Evolutionary conservation across 2,329 filamentous ascomycete genomes (phyloP).

Genomic region (Penicillium vulpinum): DNA sequence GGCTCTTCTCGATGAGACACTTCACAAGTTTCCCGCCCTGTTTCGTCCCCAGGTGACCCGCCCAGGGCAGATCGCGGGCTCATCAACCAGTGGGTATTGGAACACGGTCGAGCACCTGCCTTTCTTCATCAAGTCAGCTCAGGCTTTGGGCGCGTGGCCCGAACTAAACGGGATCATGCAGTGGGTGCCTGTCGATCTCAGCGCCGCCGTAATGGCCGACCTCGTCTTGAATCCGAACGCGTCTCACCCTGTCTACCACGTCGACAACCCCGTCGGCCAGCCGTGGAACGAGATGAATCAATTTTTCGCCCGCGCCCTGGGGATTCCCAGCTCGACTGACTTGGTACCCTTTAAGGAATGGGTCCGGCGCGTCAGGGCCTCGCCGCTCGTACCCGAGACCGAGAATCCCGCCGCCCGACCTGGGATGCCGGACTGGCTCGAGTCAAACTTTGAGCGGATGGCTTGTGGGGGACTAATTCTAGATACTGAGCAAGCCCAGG

Average conservation of each 20-base stretch:
- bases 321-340: background rate
- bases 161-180: conserved; percentile 9
- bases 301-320: conserved; percentile 5
- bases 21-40: conserved; percentile 2
- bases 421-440: conserved; percentile 8
- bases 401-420: conserved; percentile 15
- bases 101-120: conserved; percentile 12
- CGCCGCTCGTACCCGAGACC: background rate
- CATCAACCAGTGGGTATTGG: conserved; percentile 13
- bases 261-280: conserved; percentile 16
- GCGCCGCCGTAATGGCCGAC: conserved; percentile 5
- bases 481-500: conserved; percentile 5
- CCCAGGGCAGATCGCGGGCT: conserved; percentile 14
- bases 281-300: conserved; percentile 11
- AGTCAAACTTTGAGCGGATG: conserved; percentile 14
- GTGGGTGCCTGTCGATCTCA: conserved; percentile 12
- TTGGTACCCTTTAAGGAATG: background rate
- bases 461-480: conserved; percentile 13
- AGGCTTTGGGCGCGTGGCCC: conserved; percentile 8
- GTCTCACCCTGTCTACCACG: conserved; percentile 13
- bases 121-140: conserved; percentile 11
- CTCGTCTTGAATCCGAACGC: background rate
- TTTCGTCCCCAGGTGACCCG: conserved; percentile 13
- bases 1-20: conserved; percentile 14
- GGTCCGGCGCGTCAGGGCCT: background rate